Evolutionary conservation across 345 rosid species (phyloP).

Genomic region (Rhizophora apiculata): DNA sequence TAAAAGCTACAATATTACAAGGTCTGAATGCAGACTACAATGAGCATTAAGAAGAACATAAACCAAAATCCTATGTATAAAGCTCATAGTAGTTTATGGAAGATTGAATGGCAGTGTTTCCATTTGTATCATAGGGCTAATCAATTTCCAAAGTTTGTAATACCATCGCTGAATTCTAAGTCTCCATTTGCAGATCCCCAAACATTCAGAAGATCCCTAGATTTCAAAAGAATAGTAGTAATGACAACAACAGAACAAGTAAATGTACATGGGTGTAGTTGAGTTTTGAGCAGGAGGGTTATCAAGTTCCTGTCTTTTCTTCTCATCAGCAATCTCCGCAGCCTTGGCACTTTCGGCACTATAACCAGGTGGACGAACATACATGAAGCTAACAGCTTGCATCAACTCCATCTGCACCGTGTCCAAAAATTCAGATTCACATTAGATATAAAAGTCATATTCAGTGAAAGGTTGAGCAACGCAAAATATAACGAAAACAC

Average conservation of each 20-base stretch:
- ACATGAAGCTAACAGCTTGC: slow-evolving; percentile 99
- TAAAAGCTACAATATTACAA: no score
- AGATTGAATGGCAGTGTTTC: no score
- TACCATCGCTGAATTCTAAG: no score
- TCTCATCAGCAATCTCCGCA: slow-evolving; percentile 71
- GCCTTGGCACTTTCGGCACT: slow-evolving; percentile 96
- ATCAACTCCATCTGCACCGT: slow-evolving; percentile 62
- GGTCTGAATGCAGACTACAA: no score
- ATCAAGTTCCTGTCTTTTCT: slow-evolving; percentile 32
- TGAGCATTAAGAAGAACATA: no score
- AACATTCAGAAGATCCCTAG: no score
- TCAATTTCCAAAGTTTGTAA: no score
- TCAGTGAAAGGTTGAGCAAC: not conserved
- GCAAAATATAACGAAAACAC: not conserved
- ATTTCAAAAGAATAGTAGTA: not conserved
- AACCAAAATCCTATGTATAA: no score
- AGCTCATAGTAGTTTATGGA: no score
- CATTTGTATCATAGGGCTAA: no score
- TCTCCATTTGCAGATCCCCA: no score
- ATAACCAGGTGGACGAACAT: slow-evolving; percentile 94
- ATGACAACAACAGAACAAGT: not conserved
- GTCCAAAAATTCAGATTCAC: not conserved
- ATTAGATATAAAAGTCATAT: no score
- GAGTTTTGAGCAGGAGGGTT: slow-evolving; percentile 26
- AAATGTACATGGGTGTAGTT: slow-evolving; percentile 42